Evolutionary conservation across 148 eudicot species (phyloP), one percentile per base, ranked within the genome.

Genomic region (Agrostemma githago): DNA sequence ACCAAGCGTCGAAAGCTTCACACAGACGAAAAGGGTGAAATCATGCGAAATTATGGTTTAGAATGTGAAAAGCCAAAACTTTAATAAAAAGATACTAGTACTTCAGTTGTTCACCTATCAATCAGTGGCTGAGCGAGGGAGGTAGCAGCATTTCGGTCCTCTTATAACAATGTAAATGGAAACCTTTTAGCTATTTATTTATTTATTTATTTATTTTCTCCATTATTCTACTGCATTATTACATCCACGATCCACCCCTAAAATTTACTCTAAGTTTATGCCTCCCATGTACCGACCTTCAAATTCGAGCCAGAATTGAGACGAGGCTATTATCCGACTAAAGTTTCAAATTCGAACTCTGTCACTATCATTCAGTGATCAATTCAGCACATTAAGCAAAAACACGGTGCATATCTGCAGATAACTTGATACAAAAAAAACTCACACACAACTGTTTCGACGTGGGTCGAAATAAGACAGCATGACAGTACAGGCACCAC

Each of bases 401-500:
- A 34, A 34, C 5, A 17, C 40, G 63, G 54, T 9, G 8, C 8
- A 71, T 1, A 15, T 17, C 1, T 26, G 26, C 4, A 39, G 41
- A 46, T 48, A 8, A 74, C 68, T 1, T 38, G 44, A 64, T 59
- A 34, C 56, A 68, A 78, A 64, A 58, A 79, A 77, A 62, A 87
- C 99, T 81, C 83, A 96, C 99, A 85, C 86, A 77, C 96, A 90
- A 83, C 84, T 92, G 89, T 90, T 89, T 79, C 72, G 67, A 72
- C 79, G 87, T 17, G 73, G 85, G 76, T 92, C 93, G 51, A 84
- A 85, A 62, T 82, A 83, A 65, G 99, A 96, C 70, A 90, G 80
- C 99, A 96, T 96, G 57, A 96, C 97, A 58, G 99, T 96, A 84
- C 99, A 96, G 39, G 99, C 99, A 83, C 99, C 99, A 83, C 99